Evolutionary conservation across 768 basidiomycete genomes (phyloP), one percentile per base, ranked within the genome.

Genomic region (Tephrocybe sp.): DNA sequence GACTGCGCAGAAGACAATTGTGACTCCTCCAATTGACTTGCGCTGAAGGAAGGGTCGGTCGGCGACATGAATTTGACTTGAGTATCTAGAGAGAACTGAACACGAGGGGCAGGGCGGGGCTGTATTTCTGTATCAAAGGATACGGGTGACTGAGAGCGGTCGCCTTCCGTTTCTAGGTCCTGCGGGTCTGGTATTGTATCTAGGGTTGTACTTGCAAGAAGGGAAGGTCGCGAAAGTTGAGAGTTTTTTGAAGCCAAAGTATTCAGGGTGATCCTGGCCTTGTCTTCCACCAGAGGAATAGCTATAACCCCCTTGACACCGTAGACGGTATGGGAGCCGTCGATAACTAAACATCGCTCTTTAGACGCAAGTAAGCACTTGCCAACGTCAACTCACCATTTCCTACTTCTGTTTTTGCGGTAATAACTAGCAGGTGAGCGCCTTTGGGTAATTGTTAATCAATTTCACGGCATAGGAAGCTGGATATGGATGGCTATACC

Each of bases 391-490:
- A 75, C 88, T 69, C 64, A 89, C 91, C 64, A 56, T 77, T 73
- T 53, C 91, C 91, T 11, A 88, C 72, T 54, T 84, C 77, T 39
- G 71, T 70, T 51, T 80, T 79, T 1, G 81, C 74, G 17, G 82
- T 84, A 41, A 93, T 80, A 3, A 90, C 86, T 38, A 93, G 69
- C 15, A 93, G 68, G 71, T 91, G 85, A 8, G 90, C 87, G 30
- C 79, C 91, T 92, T 40, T 9, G 9, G 50, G 15, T 40, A 24
- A n/a, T 33, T 2, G 17, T 47, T 34, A 39, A 45, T 53, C 37
- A 46, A 54, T 40, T 52, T 45, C 20, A 12, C 7, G 38, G 2
- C 38, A 20, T 12, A 21, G 12, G 20, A 39, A 8, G 8, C 4
- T 4, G 20, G 17, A 17, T 39, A 18, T 3, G 18, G 21, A 36